These are phyloP conservation scores for Starmerella stellata DNA, from an alignment of 805 yeast genomes.

Conservation along the genomic window DNA sequence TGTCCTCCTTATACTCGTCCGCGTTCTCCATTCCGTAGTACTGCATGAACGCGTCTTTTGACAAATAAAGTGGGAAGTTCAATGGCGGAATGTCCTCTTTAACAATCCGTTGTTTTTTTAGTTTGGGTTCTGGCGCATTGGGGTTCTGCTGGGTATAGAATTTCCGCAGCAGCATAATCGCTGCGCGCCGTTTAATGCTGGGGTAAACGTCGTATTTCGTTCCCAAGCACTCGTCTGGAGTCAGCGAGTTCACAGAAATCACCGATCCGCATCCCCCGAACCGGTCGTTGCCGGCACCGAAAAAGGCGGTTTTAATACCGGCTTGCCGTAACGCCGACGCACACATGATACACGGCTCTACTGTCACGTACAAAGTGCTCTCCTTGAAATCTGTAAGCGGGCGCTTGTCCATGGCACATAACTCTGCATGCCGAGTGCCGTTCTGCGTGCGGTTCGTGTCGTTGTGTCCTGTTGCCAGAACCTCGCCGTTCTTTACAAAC, in stretches of 20 bases:
- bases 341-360: constrained; percentile 97
- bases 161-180: constrained; percentile 58
- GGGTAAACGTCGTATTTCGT: constrained; percentile 45
- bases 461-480: constrained; percentile 65
- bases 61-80: constrained; percentile 37
- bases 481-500: constrained; percentile 34
- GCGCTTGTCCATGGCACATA: constrained; percentile 33
- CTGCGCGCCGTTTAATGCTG: constrained; percentile 64
- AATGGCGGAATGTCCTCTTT: constrained; percentile 38
- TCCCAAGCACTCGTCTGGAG: constrained; percentile 14
- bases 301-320: constrained; percentile 52
- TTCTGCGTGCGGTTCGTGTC: constrained; percentile 69
- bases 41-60: constrained; percentile 31
- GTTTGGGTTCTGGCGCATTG: constrained; percentile 64
- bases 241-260: constrained; percentile 36
- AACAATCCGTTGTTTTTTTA: constrained; percentile 39
- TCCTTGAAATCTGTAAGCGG: constrained; percentile 28
- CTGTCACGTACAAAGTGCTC: constrained; percentile 71
- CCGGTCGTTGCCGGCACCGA: constrained; percentile 87
- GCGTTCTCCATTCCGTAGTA: constrained; percentile 32
- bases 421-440: constrained; percentile 88
- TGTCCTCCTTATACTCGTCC: constrained; percentile 10
- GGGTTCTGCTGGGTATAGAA: constrained; percentile 77
- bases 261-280: constrained; percentile 96
- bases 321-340: constrained; percentile 77